phyloP scores from a whole-genome alignment of 208 protist species.

The Crithidia brevicula region DNA sequence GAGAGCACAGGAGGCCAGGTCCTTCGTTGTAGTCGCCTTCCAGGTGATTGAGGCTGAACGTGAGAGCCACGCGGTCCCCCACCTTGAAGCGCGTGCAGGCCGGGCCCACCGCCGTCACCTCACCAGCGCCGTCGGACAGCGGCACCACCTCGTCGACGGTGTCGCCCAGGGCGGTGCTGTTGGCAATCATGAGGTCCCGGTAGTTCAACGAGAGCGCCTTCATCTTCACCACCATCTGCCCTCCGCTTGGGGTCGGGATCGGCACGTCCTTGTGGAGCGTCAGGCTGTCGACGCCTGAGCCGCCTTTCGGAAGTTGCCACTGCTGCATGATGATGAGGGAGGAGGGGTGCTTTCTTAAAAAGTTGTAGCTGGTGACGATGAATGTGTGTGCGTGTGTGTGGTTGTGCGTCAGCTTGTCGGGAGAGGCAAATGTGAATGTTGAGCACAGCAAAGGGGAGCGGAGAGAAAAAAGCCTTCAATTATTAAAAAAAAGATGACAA shows the following conservation, averaged over 20 bases:
- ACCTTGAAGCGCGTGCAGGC: constrained; percentile 21
- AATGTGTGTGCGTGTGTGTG: too few species aligned
- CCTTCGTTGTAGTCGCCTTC: constrained; percentile 31
- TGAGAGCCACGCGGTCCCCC: constrained; percentile 36
- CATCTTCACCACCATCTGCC: constrained; percentile 29
- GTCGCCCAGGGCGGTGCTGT: constrained; percentile 5
- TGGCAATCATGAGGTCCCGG: constrained; percentile 29
- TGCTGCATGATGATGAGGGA: constrained; percentile 21
- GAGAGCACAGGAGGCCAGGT: constrained; percentile 21
- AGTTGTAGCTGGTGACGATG: too few species aligned
- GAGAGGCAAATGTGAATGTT: too few species aligned
- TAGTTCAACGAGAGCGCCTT: constrained; percentile 36
- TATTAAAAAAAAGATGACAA: too few species aligned
- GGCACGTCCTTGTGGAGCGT: constrained; percentile 17
- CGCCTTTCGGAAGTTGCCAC: constrained; percentile 39
- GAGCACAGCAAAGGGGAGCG: too few species aligned
- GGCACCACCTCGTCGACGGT: constrained; percentile 28
- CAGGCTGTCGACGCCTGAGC: constrained; percentile 25
- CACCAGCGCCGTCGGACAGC: constrained; percentile 32
- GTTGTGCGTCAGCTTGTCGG: too few species aligned
- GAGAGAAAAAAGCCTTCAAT: too few species aligned
- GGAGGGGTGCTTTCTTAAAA: too few species aligned
- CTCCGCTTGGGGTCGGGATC: constrained; percentile 17
- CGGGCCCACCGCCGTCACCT: constrained; percentile 24
- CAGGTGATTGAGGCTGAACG: constrained; percentile 11